Conservation (phyloP, 2,329 filamentous ascomycete species). For the Fusarium cyanostomum region DNA sequence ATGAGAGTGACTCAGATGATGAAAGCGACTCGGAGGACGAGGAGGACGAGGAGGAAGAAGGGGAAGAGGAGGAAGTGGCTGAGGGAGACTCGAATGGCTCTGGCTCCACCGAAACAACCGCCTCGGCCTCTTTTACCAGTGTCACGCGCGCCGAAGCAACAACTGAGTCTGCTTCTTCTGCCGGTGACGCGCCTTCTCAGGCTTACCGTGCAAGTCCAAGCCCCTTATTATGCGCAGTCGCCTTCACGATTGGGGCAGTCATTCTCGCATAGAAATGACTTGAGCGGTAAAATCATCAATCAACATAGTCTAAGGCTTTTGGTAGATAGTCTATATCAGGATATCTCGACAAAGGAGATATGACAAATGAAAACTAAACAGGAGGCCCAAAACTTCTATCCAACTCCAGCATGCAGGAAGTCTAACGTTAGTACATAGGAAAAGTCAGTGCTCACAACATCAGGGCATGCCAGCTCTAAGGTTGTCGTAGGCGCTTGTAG, state of each 20-base stretch:
- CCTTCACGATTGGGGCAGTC: not conserved
- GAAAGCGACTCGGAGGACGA: too few relatives aligned
- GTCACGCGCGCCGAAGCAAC: not conserved
- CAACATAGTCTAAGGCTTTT: conserved; percentile 21
- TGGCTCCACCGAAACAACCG: not conserved
- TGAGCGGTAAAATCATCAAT: not conserved
- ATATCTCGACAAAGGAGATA: not conserved
- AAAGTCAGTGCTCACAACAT: not conserved
- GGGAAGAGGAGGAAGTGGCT: not conserved
- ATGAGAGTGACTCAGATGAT: too few relatives aligned
- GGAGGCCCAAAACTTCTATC: not conserved
- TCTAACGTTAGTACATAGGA: conserved; percentile 8
- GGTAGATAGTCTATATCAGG: conserved; percentile 14
- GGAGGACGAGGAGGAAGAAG: not conserved
- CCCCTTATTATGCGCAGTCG: not conserved
- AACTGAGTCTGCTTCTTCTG: not conserved
- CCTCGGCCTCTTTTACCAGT: not conserved
- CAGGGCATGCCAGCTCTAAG: conserved; percentile 54
- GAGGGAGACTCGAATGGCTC: not conserved
- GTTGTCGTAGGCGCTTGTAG: conserved; percentile 67
- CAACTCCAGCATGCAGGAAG: conserved; percentile 7
- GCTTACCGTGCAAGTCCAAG: not conserved
- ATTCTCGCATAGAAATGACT: not conserved
- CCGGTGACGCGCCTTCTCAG: not conserved
- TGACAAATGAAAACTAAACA: conserved; percentile 3